phyloP scores from a whole-genome alignment of 164 flowering plant genomes.

The Platanus orientalis region DNA sequence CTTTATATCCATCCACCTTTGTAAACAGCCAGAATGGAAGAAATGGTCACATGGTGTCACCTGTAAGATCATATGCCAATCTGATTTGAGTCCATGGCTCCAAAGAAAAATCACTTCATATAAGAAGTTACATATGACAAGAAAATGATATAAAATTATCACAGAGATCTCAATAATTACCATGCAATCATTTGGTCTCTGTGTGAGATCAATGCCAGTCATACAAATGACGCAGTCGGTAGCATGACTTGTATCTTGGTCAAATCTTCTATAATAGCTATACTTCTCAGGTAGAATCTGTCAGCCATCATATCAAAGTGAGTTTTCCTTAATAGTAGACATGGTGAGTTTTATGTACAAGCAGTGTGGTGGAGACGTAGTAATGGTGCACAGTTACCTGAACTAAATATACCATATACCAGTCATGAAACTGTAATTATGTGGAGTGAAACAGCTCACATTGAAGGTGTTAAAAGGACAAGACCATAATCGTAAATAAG shows the following conservation, averaged over 20 bases:
- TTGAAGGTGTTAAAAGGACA: no score
- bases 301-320: conserved; percentile 15
- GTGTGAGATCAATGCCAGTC: conserved; percentile 77
- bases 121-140: not conserved
- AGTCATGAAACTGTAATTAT: no score
- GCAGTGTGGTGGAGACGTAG: not conserved
- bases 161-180: conserved; percentile 28
- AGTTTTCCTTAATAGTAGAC: not conserved
- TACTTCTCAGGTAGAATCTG: conserved; percentile 98
- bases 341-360: not conserved
- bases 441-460: no score
- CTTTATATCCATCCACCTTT: conserved; percentile 99
- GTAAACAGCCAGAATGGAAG: conserved; percentile 93
- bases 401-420: no score
- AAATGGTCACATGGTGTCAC: conserved; percentile 99
- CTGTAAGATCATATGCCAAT: conserved; percentile 31
- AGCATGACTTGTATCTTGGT: conserved; percentile 42
- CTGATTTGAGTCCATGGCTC: not conserved
- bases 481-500: no score
- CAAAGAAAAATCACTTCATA: not conserved
- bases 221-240: conserved; percentile 97
- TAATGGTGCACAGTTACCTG: no score
- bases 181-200: conserved; percentile 80
- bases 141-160: not conserved
- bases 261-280: conserved; percentile 70